phyloP scores from a whole-genome alignment of 2,329 filamentous ascomycete genomes.

The Alternaria triticimaculans region DNA sequence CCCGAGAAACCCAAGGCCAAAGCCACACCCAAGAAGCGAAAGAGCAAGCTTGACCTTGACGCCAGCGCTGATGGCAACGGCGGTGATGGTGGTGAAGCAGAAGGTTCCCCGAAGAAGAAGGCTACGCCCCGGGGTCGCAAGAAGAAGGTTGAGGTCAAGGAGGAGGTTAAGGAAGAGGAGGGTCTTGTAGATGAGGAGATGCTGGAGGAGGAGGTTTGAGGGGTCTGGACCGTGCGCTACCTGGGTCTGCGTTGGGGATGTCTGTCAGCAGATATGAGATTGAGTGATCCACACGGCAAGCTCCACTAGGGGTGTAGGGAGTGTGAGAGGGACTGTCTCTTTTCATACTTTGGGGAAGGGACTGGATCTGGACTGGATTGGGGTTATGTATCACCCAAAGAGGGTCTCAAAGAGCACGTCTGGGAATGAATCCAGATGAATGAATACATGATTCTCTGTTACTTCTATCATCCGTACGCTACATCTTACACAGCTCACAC shows the following conservation, averaged over 20 bases:
- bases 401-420: neutral
- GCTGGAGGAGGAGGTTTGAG: neutral
- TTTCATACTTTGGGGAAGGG: neutral
- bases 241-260: neutral
- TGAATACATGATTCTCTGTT: neutral
- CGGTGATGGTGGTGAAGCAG: neutral
- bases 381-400: neutral
- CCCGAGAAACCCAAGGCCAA: constrained; percentile 3
- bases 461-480: neutral
- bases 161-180: constrained; percentile 6
- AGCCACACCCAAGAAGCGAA: constrained; percentile 24
- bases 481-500: neutral
- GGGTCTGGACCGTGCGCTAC: too few relatives aligned
- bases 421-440: neutral
- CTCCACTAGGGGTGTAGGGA: neutral
- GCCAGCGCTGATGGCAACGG: too few relatives aligned
- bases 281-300: neutral
- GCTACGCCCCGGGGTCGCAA: constrained; percentile 9
- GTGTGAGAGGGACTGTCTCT: neutral
- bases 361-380: neutral
- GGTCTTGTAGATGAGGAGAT: neutral
- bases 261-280: neutral
- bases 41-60: constrained; percentile 14
- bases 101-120: constrained; percentile 25
- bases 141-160: constrained; percentile 16